These are phyloP conservation scores for Brettanomyces naardenensis DNA, from an alignment of 805 yeast genomes.

Conservation along the genomic window DNA sequence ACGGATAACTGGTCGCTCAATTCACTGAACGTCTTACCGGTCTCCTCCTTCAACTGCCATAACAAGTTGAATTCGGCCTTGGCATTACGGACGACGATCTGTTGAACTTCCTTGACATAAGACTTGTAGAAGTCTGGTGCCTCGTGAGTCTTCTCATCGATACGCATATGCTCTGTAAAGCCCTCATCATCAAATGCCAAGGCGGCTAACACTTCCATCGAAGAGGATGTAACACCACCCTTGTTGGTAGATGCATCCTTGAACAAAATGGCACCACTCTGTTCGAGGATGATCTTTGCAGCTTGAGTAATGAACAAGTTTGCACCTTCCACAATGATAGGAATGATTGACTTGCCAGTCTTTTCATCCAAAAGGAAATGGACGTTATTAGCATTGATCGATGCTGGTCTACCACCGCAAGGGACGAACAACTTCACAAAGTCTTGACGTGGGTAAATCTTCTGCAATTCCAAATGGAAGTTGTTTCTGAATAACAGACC, in stretches of 20 bases:
- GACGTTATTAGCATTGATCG: slow-evolving; percentile 83
- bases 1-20: slow-evolving; percentile 64
- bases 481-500: slow-evolving; percentile 88
- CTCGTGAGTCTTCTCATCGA: slow-evolving; percentile 40
- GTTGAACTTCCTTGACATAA: slow-evolving; percentile 83
- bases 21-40: slow-evolving; percentile 56
- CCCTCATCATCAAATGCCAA: slow-evolving; percentile 81
- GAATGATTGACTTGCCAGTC: slow-evolving; percentile 70
- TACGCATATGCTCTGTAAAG: slow-evolving; percentile 75
- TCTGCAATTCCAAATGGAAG: slow-evolving; percentile 71
- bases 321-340: slow-evolving; percentile 95
- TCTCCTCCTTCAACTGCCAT: slow-evolving; percentile 65
- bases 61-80: slow-evolving; percentile 76
- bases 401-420: slow-evolving; percentile 98
- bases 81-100: slow-evolving; percentile 69
- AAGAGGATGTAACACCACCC: slow-evolving; percentile 98
- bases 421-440: slow-evolving; percentile 86
- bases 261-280: slow-evolving; percentile 78
- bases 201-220: slow-evolving; percentile 91
- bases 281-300: slow-evolving; percentile 80
- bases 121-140: slow-evolving; percentile 69
- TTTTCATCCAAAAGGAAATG: slow-evolving; percentile 58
- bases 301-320: slow-evolving; percentile 91
- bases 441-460: slow-evolving; percentile 42
- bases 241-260: slow-evolving; percentile 97